Evolutionary conservation across 305 asterid genomes (phyloP), one percentile per base, ranked within the genome.

Genomic region (Nicotiana rustica): DNA sequence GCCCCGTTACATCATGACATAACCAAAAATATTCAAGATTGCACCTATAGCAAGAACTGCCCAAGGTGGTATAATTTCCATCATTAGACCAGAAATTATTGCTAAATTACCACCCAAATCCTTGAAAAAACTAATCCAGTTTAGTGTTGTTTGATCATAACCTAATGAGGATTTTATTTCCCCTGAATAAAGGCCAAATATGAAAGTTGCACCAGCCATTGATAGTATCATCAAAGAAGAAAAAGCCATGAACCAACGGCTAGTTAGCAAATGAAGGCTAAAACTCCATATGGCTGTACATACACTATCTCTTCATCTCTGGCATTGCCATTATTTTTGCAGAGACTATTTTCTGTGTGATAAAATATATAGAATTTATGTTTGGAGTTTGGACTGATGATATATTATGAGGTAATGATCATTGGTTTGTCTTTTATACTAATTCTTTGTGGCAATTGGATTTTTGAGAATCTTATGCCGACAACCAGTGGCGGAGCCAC

Each of bases 51-150:
- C 87, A 82, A 92, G 91, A 59, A 92, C 93, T 10, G 86, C 92
- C 92, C 92, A 88, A 12, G 93, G 94, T 44, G 94, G 94, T 2
- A 89, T 8, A 75, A 92, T 21, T 68, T 92, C 95, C 90, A 89
- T 89, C 86, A 88, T 86, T 82, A 92, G 60, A 41, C 95, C 94
- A 56, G 94, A 84, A 18, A 88, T 52, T 70, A 92, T 67, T 0
- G 92, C 96, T 70, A 92, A 85, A 88, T 92, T 92, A 18, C 83
- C 89, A 68, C 95, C 94, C 81, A 90, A 87, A 85, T 92, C 95
- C 55, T 92, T 90, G 91, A 90, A 92, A 90, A 92, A 92, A 57
- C 96, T 67, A 66, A 92, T 47, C 29, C 87, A 84, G 86, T 92
- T 92, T 10, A 86, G 21, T 78, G 95, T 89, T 4, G 93, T 88